A percentile compares a stretch with the other conserved stretches of the same genome.
phyloP scores from a whole-genome alignment of 331 rosid genomes.

The Ulmus americana region DNA sequence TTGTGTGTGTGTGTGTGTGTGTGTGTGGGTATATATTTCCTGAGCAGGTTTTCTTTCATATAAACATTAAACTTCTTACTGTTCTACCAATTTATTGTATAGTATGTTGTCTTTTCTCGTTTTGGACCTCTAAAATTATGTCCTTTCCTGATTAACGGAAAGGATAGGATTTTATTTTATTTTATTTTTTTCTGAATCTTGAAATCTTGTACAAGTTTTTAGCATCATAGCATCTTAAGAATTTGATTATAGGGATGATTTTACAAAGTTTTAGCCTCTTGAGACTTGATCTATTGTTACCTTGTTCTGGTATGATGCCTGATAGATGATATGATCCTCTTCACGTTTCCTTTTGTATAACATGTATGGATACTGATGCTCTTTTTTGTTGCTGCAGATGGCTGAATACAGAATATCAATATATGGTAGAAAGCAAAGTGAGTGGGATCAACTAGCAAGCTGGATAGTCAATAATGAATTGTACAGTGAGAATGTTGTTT shows the following conservation, averaged over 20 bases:
- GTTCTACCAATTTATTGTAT: not conserved
- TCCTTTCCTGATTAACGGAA: not conserved
- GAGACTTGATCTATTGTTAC: not conserved
- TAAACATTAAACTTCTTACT: no score
- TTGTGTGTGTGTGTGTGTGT: not conserved
- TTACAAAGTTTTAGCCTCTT: not conserved
- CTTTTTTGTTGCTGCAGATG: conserved; percentile 57
- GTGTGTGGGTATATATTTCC: not conserved
- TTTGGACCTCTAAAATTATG: not conserved
- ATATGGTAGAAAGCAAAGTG: conserved; percentile 98
- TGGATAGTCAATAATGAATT: conserved; percentile 94
- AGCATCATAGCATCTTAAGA: not conserved
- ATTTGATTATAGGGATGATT: not conserved
- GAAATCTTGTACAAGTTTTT: not conserved
- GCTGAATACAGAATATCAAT: conserved; percentile 94
- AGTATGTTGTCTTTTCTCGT: not conserved
- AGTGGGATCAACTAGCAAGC: conserved; percentile 99
- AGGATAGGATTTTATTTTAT: not conserved
- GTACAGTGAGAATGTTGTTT: conserved; percentile 91
- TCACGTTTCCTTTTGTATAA: conserved; percentile 14
- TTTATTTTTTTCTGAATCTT: not conserved
- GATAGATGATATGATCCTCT: not conserved
- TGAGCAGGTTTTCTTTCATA: not conserved
- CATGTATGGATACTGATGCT: not conserved
- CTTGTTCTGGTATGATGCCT: conserved; percentile 14